Evolutionary conservation across 352 stramenopile species (phyloP), one percentile per base, ranked within the genome.

Genomic region (Peronospora farinosa): DNA sequence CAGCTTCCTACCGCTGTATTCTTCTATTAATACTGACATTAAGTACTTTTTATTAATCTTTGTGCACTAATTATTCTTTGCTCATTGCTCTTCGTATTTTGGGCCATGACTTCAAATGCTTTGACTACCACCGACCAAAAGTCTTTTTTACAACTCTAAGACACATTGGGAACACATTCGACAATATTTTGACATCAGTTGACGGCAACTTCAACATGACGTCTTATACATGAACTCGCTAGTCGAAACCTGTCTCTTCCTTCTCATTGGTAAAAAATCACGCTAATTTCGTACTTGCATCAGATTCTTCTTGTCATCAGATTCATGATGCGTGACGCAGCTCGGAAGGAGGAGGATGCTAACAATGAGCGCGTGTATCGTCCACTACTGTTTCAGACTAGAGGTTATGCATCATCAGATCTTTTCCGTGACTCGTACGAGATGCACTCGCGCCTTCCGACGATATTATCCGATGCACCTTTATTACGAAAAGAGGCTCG

Each of bases 341-440:
- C 28, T 32, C 7, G 12, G 28, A 47, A 39, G 60, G 40, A 39
- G 7, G 52, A 57, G 21, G 47, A 63, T 13, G 57, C 48, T 1
- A 61, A 69, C 2, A 58, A 57, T 21, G 67, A 85, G 35, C 49
- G 63, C 32, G 78, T 92, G n/a, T 88, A 92, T 25, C 77, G 78
- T 0, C 81, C 81, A 15, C 55, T 92, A 40, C 63, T 92, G 25
- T 92, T 92, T 64, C 59, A 85, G 16, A 87, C 81, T 17, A 82
- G 67, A 19, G 82, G 77, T 7, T 93, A 93, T 40, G 76, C 79
- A 47, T 89, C 77, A 6, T 93, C 82, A 1, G 78, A 88, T 52
- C 69, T 93, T 27, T 88, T 78, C 54, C 74, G 72, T 16, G 82
- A 93, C 60, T 74, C 67, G 16, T 91, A 79, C 40, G 79, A 91